Base-by-base conservation (phyloP, 2,329 filamentous ascomycete species). In the Gremmenia infestans region DNA sequence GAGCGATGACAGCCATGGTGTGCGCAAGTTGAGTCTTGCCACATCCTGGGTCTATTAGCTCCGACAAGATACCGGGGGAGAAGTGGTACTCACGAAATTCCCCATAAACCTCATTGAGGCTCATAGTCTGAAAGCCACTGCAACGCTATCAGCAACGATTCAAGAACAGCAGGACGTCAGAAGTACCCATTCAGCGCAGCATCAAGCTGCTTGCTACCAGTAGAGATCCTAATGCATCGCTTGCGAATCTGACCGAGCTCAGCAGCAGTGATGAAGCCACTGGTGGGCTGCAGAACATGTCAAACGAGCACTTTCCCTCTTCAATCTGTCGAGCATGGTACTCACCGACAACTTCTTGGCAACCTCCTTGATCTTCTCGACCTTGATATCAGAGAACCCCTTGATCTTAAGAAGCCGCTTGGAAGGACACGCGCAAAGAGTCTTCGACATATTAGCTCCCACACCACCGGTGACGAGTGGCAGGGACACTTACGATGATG, bases 21-120 rank as follows among this genome's bases (percentile, higher is more conserved):
- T 87, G 85, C 4, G 81, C 83, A 28, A 88, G 73, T 67, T 88
- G 85, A 17, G 85, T 87, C 72, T 88, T 88, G 57, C 85, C 84
- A 67, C 85, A 88, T 60, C 74, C 74, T 76, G 32, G 8, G 42
- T 6, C 12, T 11, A 25, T 61, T 45, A 57, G 50, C 17, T 35
- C 7, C 11, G 15, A 28, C 17, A 46, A 32, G 32, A 17, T 11
- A 2, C 17, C 15, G 9, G n/a, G 1, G 19, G 22, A 52, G 45
- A 15, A 36, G 3, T 17, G 22, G 14, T 46, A 60, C 71, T 55
- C 64, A 72, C 81, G 77, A 62, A 79, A 84, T 64, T 84, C 81
- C 58, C 81, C 81, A 68, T 79, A 84, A 25, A 83, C 78, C 65
- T 84, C 85, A 61, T 80, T 87, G 67, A 88, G 85, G 65, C 83